phyloP scores from a whole-genome alignment of 495 filamentous ascomycete species.

The Parathielavia appendiculata region DNA sequence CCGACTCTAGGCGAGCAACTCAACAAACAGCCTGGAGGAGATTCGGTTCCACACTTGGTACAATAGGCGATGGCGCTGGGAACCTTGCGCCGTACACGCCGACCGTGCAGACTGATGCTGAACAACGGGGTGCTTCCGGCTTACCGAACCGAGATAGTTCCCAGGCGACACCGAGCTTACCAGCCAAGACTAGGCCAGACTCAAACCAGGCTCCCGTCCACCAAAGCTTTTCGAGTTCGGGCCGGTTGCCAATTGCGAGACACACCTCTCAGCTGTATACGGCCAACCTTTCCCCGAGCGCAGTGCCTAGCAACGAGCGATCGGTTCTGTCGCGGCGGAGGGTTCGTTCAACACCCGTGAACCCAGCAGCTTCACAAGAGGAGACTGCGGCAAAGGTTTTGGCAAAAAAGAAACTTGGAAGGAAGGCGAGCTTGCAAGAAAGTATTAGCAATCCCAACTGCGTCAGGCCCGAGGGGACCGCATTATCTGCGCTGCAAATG shows the following conservation, averaged over 20 bases:
- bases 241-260: background rate
- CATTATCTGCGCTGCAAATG: constrained; percentile 14
- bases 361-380: background rate
- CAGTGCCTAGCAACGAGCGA: background rate
- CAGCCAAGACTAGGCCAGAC: background rate
- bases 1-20: constrained; percentile 10
- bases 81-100: background rate
- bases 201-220: background rate
- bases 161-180: background rate
- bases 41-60: background rate
- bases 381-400: background rate
- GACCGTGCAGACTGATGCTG: background rate
- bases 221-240: background rate
- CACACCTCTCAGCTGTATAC: background rate
- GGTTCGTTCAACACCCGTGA: background rate
- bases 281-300: constrained; percentile 2
- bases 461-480: background rate
- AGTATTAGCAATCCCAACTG: background rate
- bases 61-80: background rate
- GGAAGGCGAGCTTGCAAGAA: background rate
- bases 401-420: background rate
- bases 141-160: background rate
- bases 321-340: background rate
- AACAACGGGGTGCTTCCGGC: background rate
- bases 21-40: background rate